Evolutionary conservation across 2,329 filamentous ascomycete species (phyloP).

Genomic region (Phoma herbarum): DNA sequence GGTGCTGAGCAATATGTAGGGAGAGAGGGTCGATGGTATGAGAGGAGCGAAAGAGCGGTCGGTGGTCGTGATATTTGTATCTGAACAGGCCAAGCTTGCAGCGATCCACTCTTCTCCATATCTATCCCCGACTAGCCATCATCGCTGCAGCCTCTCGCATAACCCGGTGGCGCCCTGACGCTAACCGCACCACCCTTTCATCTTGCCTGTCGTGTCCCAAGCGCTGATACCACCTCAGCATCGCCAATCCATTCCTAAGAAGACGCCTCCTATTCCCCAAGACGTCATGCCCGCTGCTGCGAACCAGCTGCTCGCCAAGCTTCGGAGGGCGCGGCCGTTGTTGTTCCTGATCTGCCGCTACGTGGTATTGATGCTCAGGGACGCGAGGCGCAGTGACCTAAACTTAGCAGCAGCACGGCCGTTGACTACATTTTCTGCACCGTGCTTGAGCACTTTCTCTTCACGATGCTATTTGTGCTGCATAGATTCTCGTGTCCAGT

Average conservation of each 20-base stretch:
- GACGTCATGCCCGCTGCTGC: slow-evolving; percentile 36
- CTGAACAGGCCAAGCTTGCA: slow-evolving; percentile 38
- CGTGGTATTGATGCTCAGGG: slow-evolving; percentile 35
- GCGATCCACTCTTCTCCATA: slow-evolving; percentile 40
- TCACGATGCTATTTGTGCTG: slow-evolving; percentile 28
- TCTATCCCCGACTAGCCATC: slow-evolving; percentile 39
- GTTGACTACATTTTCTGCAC: slow-evolving; percentile 27
- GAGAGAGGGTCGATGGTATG: slow-evolving; percentile 31
- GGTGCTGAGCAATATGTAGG: slow-evolving; percentile 26
- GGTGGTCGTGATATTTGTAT: slow-evolving; percentile 51
- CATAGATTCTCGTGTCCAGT: slow-evolving; percentile 27
- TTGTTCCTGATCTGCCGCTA: slow-evolving; percentile 46
- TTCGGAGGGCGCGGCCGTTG: slow-evolving; percentile 31
- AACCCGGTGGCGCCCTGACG: slow-evolving; percentile 34
- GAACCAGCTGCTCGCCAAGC: slow-evolving; percentile 24
- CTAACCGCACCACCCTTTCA: slow-evolving; percentile 26
- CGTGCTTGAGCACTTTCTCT: slow-evolving; percentile 24
- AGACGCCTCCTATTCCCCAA: slow-evolving; percentile 34
- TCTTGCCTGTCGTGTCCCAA: slow-evolving; percentile 23
- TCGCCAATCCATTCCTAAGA: slow-evolving; percentile 29
- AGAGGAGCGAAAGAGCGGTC: slow-evolving; percentile 48
- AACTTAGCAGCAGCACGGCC: slow-evolving; percentile 46
- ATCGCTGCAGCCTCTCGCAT: slow-evolving; percentile 37
- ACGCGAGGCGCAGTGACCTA: slow-evolving; percentile 45
- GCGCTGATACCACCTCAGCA: slow-evolving; percentile 24